Evolutionary conservation across 352 stramenopile species (phyloP).

Genomic region (Phytophthora sojae): DNA sequence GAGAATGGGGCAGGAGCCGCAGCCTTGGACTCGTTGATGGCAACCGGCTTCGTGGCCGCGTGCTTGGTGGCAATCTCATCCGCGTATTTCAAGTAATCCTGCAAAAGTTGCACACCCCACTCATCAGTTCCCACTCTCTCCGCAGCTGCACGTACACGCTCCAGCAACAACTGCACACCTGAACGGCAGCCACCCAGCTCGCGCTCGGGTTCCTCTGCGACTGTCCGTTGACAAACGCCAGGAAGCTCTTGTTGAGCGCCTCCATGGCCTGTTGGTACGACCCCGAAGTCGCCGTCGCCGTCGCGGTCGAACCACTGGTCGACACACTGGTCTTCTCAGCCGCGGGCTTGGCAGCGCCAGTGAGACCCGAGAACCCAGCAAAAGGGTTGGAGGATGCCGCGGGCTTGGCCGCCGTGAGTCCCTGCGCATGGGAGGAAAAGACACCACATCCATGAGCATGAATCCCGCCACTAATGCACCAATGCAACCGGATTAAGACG

Average conservation of each 20-base stretch:
- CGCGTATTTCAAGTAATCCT: constrained; percentile 84
- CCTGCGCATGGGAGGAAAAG: constrained; percentile 20
- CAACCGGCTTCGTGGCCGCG: constrained; percentile 66
- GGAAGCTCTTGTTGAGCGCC: constrained; percentile 83
- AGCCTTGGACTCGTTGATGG: constrained; percentile 43
- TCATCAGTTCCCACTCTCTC: constrained; percentile 5
- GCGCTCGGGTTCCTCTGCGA: constrained; percentile 69
- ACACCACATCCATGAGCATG: neutral
- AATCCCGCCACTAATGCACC: neutral
- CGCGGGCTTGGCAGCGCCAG: constrained; percentile 9
- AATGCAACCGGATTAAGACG: neutral
- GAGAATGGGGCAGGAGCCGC: constrained; percentile 33
- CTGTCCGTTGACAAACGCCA: constrained; percentile 75
- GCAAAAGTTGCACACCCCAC: constrained; percentile 14
- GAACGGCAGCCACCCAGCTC: constrained; percentile 68
- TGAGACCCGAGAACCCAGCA: constrained; percentile 69
- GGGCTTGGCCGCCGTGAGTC: constrained; percentile 41
- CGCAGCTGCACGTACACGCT: neutral
- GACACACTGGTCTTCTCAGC: constrained; percentile 1
- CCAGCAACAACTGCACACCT: constrained; percentile 41
- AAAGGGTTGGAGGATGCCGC: constrained; percentile 61
- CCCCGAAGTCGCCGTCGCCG: constrained; percentile 7
- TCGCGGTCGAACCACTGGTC: constrained; percentile 11
- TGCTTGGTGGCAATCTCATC: constrained; percentile 66
- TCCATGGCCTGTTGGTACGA: constrained; percentile 85